A percentile compares a stretch with the other conserved stretches of the same genome.
Evolutionary conservation across 1,284 basidiomycete species (phyloP).

Genomic region (Marasmius oreades): DNA sequence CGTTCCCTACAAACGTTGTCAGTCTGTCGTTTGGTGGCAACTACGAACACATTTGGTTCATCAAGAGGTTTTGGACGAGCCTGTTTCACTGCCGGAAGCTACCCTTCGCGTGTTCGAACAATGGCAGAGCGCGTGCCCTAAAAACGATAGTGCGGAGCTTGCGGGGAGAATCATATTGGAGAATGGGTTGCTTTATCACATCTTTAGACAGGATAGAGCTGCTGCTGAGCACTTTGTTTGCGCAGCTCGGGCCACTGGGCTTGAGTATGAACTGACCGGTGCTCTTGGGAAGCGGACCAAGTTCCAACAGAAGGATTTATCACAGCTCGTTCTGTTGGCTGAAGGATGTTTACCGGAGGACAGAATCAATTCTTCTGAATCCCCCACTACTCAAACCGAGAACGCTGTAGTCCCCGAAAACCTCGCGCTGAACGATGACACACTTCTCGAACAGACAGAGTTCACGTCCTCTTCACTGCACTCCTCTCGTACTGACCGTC

Average conservation of each 20-base stretch:
- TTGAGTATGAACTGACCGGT: slow-evolving; percentile 92
- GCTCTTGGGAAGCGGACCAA: slow-evolving; percentile 94
- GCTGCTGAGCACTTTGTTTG: slow-evolving; percentile 81
- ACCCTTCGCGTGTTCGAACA: slow-evolving; percentile 47
- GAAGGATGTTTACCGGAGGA: slow-evolving; percentile 65
- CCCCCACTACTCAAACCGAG: neutral
- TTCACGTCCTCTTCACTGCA: slow-evolving; percentile 71
- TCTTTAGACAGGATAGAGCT: slow-evolving; percentile 68
- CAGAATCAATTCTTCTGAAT: neutral
- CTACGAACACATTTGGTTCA: slow-evolving; percentile 76
- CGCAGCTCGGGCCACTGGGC: slow-evolving; percentile 74
- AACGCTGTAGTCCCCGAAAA: slow-evolving; percentile 62
- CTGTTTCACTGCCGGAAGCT: slow-evolving; percentile 57
- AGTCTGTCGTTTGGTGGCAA: slow-evolving; percentile 72
- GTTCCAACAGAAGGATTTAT: slow-evolving; percentile 84
- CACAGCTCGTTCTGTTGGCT: slow-evolving; percentile 93
- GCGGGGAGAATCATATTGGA: slow-evolving; percentile 75
- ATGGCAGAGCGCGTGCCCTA: slow-evolving; percentile 38
- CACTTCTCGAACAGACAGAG: slow-evolving; percentile 89
- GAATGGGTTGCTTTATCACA: slow-evolving; percentile 77
- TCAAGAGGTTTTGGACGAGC: slow-evolving; percentile 84
- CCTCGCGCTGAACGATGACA: slow-evolving; percentile 91
- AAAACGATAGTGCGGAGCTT: slow-evolving; percentile 58
- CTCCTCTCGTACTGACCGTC: slow-evolving; percentile 35
- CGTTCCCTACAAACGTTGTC: slow-evolving; percentile 42